phyloP scores from a whole-genome alignment of 176 grass and related monocot genomes.

The Cenchrus fungigraminus region DNA sequence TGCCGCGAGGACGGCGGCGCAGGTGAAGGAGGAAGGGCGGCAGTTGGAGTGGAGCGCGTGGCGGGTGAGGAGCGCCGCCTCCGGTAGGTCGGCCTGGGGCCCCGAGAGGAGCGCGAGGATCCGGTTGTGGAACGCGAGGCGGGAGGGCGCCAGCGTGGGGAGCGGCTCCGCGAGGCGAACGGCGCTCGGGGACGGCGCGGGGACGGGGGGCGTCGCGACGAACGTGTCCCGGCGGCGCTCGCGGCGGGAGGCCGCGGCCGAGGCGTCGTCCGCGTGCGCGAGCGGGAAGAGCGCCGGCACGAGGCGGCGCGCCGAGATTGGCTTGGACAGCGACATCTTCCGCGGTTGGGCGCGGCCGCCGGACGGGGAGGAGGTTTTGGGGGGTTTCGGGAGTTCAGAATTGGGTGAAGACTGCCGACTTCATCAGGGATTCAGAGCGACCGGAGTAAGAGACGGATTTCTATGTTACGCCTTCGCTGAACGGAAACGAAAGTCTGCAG shows the following conservation, averaged over 20 bases:
- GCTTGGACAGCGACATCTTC: constrained; percentile 74
- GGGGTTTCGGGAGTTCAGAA: constrained; percentile 19
- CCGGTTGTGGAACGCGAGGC: constrained; percentile 77
- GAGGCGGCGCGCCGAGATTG: constrained; percentile 53
- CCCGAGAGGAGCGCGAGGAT: constrained; percentile 70
- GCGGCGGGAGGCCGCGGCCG: constrained; percentile 48
- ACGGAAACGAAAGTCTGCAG: background rate
- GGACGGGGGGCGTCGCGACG: constrained; percentile 45
- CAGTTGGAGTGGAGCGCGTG: constrained; percentile 97
- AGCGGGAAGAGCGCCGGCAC: constrained; percentile 64
- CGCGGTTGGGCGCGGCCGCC: background rate
- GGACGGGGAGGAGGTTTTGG: constrained; percentile 25
- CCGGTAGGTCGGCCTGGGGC: constrained; percentile 56
- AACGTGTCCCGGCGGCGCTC: constrained; percentile 49
- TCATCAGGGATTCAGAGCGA: too few relatives aligned
- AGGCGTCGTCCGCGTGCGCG: constrained; percentile 46
- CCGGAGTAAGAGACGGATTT: background rate
- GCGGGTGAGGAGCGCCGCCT: constrained; percentile 79
- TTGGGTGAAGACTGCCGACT: background rate
- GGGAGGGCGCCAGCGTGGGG: constrained; percentile 61
- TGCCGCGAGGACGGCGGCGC: constrained; percentile 69
- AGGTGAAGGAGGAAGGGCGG: constrained; percentile 81
- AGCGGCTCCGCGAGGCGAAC: constrained; percentile 74
- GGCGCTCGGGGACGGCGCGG: constrained; percentile 40
- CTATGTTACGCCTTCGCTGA: background rate